Evolutionary conservation across 495 filamentous ascomycete genomes (phyloP).

Genomic region (Astrothelium macrocarpum): DNA sequence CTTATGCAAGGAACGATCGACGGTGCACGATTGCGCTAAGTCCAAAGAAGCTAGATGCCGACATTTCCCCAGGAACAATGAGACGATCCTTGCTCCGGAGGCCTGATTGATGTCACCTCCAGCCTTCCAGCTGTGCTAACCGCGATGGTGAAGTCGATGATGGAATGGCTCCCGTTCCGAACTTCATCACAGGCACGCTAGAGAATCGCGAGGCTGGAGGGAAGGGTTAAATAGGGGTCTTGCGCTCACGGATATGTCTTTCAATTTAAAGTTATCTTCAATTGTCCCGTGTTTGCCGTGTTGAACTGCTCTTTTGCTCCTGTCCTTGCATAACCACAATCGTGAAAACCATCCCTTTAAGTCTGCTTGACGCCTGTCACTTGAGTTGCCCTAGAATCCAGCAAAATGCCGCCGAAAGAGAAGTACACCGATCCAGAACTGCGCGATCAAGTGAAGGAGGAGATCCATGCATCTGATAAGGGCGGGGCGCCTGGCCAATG

Average conservation of each 20-base stretch:
- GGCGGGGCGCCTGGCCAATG: constrained; percentile 43
- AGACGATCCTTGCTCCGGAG: neutral
- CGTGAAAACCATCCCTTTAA: too few relatives aligned
- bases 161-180: neutral
- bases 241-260: neutral
- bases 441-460: constrained; percentile 40
- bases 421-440: constrained; percentile 43
- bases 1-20: constrained; percentile 1
- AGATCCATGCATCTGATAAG: constrained; percentile 39
- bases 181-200: neutral
- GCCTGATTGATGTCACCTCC: constrained; percentile 1
- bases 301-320: neutral
- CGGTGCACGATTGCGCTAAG: neutral
- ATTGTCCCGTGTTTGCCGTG: neutral
- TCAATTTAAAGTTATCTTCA: neutral
- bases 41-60: neutral
- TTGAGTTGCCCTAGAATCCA: too few relatives aligned
- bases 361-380: neutral
- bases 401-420: constrained; percentile 37
- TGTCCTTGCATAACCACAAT: too few relatives aligned
- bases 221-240: neutral
- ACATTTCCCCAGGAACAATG: neutral
- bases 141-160: constrained; percentile 5
- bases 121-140: constrained; percentile 1
- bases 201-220: neutral